Evolutionary conservation across 1,284 basidiomycete genomes (phyloP), one percentile per base, ranked within the genome.

Genomic region (Lentinula novae-zelandiae): DNA sequence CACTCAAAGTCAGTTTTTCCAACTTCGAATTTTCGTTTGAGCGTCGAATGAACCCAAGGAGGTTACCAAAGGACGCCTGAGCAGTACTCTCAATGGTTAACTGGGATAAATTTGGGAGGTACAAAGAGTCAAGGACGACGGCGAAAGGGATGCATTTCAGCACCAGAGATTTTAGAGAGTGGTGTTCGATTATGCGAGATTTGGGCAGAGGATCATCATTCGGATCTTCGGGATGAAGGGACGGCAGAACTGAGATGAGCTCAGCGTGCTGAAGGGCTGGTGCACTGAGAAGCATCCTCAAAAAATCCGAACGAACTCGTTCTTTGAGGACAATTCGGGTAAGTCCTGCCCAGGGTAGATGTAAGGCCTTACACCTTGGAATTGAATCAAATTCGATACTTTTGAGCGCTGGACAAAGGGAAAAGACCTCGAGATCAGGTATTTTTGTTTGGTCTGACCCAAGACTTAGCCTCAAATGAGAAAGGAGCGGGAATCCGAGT

Each of bases 331-430:
- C 46, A 22, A 61, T 31, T 17, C 50, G 53, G 20, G 42, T 49
- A 7, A 61, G 49, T 17, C 49, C 46, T 42, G 60, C 48, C 60
- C 60, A 61, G 20, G 60, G 54, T 5, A 61, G 60, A 22, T 42
- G 54, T 38, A 61, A 17, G 44, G 54, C 46, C 2, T 34, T 50
- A 27, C 52, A 60, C 36, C 54, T 56, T 12, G 53, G 46, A 20
- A 58, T 58, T 1, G 53, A 50, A 40, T 61, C 50, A 13, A 61
- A 49, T 20, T 49, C 39, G 17, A 61, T 54, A 40, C 54, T 56
- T 33, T 61, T 54, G 15, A 61, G 44, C 34, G 54, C 49, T 15
- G 60, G 60, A 13, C 53, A 55, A 7, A 44, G 44, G 13, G 54
- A 55, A 57, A 61, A 61, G 1, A 55, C 60, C 34, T 50, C 36